Evolutionary conservation across 2,329 filamentous ascomycete genomes (phyloP), one percentile per base, ranked within the genome.

Genomic region (Fusarium sp.): DNA sequence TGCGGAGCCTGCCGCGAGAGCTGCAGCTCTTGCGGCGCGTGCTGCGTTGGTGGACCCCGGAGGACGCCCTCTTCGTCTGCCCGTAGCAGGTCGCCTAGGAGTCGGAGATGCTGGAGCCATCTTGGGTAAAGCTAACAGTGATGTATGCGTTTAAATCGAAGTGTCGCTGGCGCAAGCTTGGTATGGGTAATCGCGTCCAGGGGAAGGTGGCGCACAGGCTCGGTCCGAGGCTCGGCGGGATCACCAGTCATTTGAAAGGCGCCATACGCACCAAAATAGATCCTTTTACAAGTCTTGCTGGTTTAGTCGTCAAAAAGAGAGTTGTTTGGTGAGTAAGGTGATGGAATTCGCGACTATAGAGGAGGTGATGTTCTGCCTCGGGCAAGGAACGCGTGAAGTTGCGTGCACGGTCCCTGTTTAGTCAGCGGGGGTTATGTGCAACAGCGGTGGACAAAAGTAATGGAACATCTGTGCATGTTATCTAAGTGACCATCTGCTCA

Each of bases 61-160:
- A 23, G 84, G 83, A 40, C 84, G 80, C 50, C 83, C 83, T 55
- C 83, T 78, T 50, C 82, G 83, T 49, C 83, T 80, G 46, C 80
- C 80, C 33, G 80, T 80, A 10, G 80, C 76, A 20, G 78, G 77
- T 43, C 80, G 76, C 69, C 80, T 78, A 52, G 82, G 81, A 39
- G 79, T 81, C 36, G 79, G 73, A 48, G 77, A 76, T 35, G 76
- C 69, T 35, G 76, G 73, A 68, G 77, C 74, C 77, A 79, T 79
- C 40, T 33, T 57, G 61, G 42, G 50, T 25, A 46, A 59, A 21
- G 47, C 55, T 53, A 66, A 56, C 23, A 41, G 48, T 40, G 58
- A 66, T 67, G 43, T 55, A 56, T 57, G 35, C 65, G 31, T 41
- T 25, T 58, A 35, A 47, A 31, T 68, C 59, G 58, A 53, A 36